Evolutionary conservation across 345 rosid species (phyloP), one percentile per base, ranked within the genome.

Genomic region (Murraya koenigii): DNA sequence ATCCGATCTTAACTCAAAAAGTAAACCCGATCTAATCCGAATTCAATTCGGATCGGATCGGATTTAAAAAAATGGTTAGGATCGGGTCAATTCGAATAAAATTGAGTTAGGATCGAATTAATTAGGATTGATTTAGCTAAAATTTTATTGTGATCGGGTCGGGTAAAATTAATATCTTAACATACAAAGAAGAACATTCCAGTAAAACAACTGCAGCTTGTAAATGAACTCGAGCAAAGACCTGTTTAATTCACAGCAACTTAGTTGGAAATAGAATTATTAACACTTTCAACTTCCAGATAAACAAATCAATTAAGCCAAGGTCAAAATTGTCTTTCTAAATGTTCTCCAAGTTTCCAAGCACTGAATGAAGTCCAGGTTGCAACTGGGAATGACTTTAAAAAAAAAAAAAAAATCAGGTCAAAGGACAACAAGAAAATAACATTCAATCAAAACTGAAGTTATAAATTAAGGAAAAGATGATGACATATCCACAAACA

Each of bases 201-300:
- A 44, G 22, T 8, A 7, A 25, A 35, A 35, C 15, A 11, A 60
- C 56, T 60, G 8, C 58, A 60, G 47, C 35, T 39, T 4, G 28
- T 25, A 28, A 39, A 60, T 38, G 66, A 62, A 73, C 6, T 74
- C 58, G 58, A 41, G 55, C 77, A 41, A 74, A 74, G 25, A 28
- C 38, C 23, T 1, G 28, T 36, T 74, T 60, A 58, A n/a, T 64
- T 66, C 56, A 55, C 61, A 36, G 66, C 60, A 69, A 47, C 30
- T 75, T 74, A 33, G 49, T 25, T 38, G 55, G 17, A 70, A 25
- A 52, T 13, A 36, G 71, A 36, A 7, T 39, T 3, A 60, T 74
- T 61, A 20, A 20, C 20, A 63, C 30, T 8, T 75, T 3, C 44
- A 44, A 30, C 26, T 10, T 17, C 22, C 62, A 49, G 32, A 49